phyloP scores from a whole-genome alignment of 2,329 filamentous ascomycete species.

The Aspergillus japonicus region DNA sequence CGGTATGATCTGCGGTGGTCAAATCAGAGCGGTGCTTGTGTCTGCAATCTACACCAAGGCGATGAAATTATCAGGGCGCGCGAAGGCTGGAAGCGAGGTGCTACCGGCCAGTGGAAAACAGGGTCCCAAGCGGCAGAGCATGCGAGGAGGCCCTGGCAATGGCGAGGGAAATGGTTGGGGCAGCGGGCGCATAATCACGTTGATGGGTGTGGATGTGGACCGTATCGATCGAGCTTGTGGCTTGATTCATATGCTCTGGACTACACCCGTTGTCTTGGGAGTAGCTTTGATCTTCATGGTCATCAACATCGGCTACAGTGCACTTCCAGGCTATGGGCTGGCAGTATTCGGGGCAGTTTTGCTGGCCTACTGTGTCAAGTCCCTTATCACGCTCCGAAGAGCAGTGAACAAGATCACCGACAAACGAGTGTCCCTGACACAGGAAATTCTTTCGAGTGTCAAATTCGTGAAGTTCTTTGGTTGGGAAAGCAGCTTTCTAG shows the following conservation, averaged over 20 bases:
- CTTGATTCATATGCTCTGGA: slow-evolving; percentile 90
- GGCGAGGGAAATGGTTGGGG: slow-evolving; percentile 81
- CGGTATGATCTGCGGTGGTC: slow-evolving; percentile 87
- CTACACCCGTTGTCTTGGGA: slow-evolving; percentile 72
- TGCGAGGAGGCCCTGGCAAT: slow-evolving; percentile 47
- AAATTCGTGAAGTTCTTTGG: slow-evolving; percentile 95
- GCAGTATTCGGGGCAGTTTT: slow-evolving; percentile 75
- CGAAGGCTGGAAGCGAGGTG: slow-evolving; percentile 73
- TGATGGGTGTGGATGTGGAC: slow-evolving; percentile 96
- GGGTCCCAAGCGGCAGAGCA: slow-evolving; percentile 39
- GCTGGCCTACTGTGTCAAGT: slow-evolving; percentile 73
- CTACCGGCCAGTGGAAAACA: slow-evolving; percentile 48
- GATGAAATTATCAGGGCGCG: slow-evolving; percentile 82
- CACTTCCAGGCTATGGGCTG: slow-evolving; percentile 81
- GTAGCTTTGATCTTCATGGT: slow-evolving; percentile 77
- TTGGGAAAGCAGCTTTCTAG: slow-evolving; percentile 84
- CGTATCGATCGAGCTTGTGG: slow-evolving; percentile 85
- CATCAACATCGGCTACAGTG: slow-evolving; percentile 86
- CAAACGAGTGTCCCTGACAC: slow-evolving; percentile 82
- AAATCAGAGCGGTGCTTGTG: slow-evolving; percentile 77
- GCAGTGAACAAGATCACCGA: slow-evolving; percentile 92
- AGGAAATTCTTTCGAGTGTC: slow-evolving; percentile 85
- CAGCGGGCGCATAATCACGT: slow-evolving; percentile 85
- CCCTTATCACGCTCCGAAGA: slow-evolving; percentile 71
- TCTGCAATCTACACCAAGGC: slow-evolving; percentile 88